Percentiles rank a stretch among this genome's conserved stretches.
Conservation (phyloP, 371 early-diverging fungal species). For the Dichotomocladium elegans region DNA sequence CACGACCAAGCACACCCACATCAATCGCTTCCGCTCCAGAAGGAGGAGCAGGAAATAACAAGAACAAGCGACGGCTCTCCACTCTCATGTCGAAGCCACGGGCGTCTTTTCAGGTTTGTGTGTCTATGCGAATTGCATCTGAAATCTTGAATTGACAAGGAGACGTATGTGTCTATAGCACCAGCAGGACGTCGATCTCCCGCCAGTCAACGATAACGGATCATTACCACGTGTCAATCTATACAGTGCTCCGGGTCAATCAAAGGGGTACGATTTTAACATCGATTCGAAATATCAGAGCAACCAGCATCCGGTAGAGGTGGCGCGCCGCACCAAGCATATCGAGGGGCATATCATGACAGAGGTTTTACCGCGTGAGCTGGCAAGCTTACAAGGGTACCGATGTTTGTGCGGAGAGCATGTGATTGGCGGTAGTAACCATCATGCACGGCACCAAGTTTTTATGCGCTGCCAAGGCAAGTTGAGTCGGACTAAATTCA, state of each 20-base stretch:
- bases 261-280: no score
- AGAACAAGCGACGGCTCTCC: constrained; percentile 20
- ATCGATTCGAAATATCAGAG: no score
- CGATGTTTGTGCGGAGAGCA: constrained; percentile 43
- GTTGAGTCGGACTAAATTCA: background rate
- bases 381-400: constrained; percentile 29
- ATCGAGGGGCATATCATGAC: constrained; percentile 47
- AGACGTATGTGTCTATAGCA: no score
- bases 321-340: constrained; percentile 30
- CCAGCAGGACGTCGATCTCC: no score
- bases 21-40: no score
- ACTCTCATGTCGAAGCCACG: constrained; percentile 39
- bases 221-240: no score
- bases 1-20: no score
- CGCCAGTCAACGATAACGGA: no score
- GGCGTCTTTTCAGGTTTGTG: constrained; percentile 36
- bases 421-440: constrained; percentile 9
- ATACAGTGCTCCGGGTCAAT: no score
- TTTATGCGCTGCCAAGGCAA: constrained; percentile 46
- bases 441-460: constrained; percentile 15
- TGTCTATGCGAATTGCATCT: no score
- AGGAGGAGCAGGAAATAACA: background rate
- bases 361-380: constrained; percentile 33
- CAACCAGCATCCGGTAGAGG: constrained; percentile 10
- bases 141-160: no score